Percentiles rank a stretch among this genome's conserved stretches.
These are phyloP conservation scores for Saccharomycopsis oosterbeekiorum DNA, from an alignment of 805 yeast genomes.

Conservation along the genomic window DNA sequence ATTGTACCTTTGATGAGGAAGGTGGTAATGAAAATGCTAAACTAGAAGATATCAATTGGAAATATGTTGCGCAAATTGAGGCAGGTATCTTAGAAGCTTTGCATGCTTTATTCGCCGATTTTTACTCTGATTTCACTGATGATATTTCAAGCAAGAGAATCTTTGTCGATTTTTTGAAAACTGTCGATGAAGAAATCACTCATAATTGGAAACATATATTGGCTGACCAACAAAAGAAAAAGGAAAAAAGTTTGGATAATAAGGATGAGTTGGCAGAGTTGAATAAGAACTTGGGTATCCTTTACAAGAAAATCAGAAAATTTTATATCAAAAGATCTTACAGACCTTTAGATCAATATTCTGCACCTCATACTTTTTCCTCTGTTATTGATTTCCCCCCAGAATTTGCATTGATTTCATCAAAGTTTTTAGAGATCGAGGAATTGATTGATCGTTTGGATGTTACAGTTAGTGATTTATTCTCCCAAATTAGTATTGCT, in stretches of 20 bases:
- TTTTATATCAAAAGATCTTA: slow-evolving; percentile 60
- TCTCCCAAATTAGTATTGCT: slow-evolving; percentile 44
- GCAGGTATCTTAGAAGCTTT: slow-evolving; percentile 73
- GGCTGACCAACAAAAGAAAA: slow-evolving; percentile 19
- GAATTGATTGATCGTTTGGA: slow-evolving; percentile 57
- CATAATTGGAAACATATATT: slow-evolving; percentile 39
- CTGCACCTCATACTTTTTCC: slow-evolving; percentile 31
- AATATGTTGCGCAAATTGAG: slow-evolving; percentile 65
- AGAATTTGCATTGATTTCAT: slow-evolving; percentile 36
- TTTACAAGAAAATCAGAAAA: slow-evolving; percentile 59
- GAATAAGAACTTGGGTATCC: slow-evolving; percentile 26
- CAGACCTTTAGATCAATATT: slow-evolving; percentile 43
- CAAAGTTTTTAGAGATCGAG: slow-evolving; percentile 37
- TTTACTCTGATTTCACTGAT: slow-evolving; percentile 66
- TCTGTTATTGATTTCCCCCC: slow-evolving; percentile 38
- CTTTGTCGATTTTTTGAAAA: slow-evolving; percentile 54
- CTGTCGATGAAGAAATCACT: slow-evolving; percentile 56
- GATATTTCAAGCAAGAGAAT: slow-evolving; percentile 49
- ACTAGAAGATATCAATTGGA: slow-evolving; percentile 44
- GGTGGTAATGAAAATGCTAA: slow-evolving; percentile 23
- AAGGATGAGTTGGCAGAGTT: slow-evolving; percentile 24
- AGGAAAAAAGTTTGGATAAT: slow-evolving; percentile 14
- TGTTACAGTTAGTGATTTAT: slow-evolving; percentile 45
- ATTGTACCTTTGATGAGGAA: slow-evolving; percentile 26
- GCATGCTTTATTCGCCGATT: slow-evolving; percentile 57